These are phyloP conservation scores for Puccinellia tenuiflora DNA, from an alignment of 176 grass and related monocot species.

Conservation along the genomic window DNA sequence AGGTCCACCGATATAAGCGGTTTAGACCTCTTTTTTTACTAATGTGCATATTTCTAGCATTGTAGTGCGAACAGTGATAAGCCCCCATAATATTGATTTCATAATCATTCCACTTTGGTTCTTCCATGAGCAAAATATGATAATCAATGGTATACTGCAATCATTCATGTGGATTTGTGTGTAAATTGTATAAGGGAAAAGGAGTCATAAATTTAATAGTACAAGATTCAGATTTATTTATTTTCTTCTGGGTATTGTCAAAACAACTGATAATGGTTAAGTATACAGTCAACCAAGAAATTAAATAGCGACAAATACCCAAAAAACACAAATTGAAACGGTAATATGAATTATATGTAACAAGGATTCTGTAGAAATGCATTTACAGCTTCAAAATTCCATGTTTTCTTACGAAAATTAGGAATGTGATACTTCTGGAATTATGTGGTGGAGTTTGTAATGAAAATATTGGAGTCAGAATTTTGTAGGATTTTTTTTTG, in stretches of 20 bases:
- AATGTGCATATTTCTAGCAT: neutral
- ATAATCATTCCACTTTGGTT: neutral
- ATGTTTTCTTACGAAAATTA: neutral
- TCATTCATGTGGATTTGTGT: neutral
- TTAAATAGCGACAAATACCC: neutral
- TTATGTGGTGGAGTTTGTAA: neutral
- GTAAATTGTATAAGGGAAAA: neutral
- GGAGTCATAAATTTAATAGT: neutral
- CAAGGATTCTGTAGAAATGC: slow-evolving; percentile 6
- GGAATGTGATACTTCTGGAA: slow-evolving; percentile 9
- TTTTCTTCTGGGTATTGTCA: neutral
- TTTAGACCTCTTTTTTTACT: neutral
- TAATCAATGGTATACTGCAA: neutral
- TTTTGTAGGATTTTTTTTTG: too few relatives aligned
- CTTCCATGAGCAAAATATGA: neutral
- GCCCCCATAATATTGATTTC: neutral
- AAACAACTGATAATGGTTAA: neutral
- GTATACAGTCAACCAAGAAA: neutral
- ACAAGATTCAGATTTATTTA: neutral
- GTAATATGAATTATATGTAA: neutral
- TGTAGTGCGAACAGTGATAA: too few relatives aligned
- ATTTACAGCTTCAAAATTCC: neutral
- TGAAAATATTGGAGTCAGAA: neutral
- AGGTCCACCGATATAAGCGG: neutral
- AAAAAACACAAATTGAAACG: neutral